A percentile compares a stretch with the other conserved stretches of the same genome.
Evolutionary conservation across 2,329 filamentous ascomycete genomes (phyloP).

Genomic region (Bisporella sp.): DNA sequence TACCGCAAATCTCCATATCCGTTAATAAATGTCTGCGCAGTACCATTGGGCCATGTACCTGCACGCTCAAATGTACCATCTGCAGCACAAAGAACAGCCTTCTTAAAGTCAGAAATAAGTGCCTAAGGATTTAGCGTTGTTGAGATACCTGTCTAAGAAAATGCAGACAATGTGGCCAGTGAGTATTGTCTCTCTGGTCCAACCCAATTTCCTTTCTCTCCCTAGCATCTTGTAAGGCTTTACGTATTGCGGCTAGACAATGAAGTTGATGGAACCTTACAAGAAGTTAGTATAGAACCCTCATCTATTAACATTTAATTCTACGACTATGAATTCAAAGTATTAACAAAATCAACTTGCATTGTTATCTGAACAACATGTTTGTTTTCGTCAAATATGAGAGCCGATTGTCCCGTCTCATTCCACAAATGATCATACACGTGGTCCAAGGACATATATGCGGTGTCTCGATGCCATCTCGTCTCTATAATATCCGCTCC

Average conservation of each 20-base stretch:
- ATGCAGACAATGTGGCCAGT: not conserved
- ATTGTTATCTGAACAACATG: not conserved
- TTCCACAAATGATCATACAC: not conserved
- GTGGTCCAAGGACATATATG: not conserved
- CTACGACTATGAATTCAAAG: not conserved
- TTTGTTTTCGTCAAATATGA: not conserved
- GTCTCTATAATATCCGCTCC: not conserved
- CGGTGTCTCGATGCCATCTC: not conserved
- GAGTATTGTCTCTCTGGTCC: not conserved
- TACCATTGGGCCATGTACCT: no score
- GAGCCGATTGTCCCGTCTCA: not conserved
- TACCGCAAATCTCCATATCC: no score
- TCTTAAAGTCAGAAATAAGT: no score
- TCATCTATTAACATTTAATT: not conserved
- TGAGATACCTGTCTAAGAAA: not conserved
- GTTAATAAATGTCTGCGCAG: no score
- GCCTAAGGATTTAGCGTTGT: no score
- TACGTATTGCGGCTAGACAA: not conserved
- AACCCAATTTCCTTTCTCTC: constrained; percentile 1
- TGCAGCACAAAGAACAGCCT: not conserved
- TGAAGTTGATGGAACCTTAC: not conserved
- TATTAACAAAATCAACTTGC: not conserved
- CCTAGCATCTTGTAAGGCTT: not conserved
- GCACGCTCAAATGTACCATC: not conserved
- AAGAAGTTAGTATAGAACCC: not conserved